Conservation (phyloP, 2,329 filamentous ascomycete species). For the Colletotrichum musicola region DNA sequence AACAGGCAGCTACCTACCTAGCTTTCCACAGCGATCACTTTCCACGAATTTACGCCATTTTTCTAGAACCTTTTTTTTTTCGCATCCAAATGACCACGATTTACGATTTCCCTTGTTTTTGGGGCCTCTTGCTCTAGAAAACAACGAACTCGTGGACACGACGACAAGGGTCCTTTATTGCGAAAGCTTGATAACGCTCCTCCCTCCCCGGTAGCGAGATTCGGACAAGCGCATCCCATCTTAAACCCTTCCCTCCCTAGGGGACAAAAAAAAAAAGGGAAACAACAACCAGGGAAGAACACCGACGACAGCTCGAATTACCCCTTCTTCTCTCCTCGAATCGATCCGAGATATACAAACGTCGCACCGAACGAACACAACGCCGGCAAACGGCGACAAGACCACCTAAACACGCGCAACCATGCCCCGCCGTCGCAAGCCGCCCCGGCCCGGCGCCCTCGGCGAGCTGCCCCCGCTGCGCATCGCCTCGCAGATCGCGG, state of each 20-base stretch:
- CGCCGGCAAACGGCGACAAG: too few species aligned
- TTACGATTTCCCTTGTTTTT: neutral
- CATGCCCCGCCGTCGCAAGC: conserved; percentile 70
- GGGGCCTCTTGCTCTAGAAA: neutral
- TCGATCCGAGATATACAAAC: too few species aligned
- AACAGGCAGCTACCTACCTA: too few species aligned
- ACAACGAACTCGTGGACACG: neutral
- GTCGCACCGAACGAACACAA: too few species aligned
- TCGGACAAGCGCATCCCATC: conserved; percentile 17
- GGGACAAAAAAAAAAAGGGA: neutral
- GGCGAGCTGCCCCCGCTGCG: conserved; percentile 71
- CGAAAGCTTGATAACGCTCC: conserved; percentile 27
- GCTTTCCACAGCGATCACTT: too few species aligned
- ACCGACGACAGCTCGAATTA: neutral
- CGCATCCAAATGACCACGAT: neutral
- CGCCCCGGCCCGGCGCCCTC: conserved; percentile 70
- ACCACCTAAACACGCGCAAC: neutral
- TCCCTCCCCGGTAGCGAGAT: conserved; percentile 33
- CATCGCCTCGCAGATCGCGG: conserved; percentile 70
- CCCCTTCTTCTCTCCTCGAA: neutral
- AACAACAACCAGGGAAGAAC: neutral
- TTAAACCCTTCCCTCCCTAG: neutral
- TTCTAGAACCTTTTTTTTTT: neutral
- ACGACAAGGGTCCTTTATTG: conserved; percentile 6
- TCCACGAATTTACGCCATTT: neutral